Conservation (phyloP, 1,284 basidiomycete species). For the Trichosporon coremiiforme region DNA sequence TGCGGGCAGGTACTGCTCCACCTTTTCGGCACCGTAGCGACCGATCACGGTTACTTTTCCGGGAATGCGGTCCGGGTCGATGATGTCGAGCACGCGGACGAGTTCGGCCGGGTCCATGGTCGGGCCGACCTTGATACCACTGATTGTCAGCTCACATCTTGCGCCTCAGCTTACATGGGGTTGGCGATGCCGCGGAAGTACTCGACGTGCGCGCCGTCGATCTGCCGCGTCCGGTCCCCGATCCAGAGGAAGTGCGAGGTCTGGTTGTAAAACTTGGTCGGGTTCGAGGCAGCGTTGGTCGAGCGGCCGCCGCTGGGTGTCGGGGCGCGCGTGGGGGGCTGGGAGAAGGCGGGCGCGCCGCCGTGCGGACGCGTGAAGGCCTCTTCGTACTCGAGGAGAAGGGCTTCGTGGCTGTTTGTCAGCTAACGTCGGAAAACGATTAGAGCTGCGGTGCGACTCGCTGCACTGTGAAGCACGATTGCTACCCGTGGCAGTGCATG, state of each 20-base stretch:
- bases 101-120: conserved; percentile 79
- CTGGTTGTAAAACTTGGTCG: conserved; percentile 50
- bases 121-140: conserved; percentile 92
- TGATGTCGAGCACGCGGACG: conserved; percentile 74
- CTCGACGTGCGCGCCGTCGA: conserved; percentile 91
- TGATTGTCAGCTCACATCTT: conserved; percentile 30
- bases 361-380: conserved; percentile 71
- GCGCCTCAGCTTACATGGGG: conserved; percentile 64
- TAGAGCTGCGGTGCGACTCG: neutral
- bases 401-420: conserved; percentile 76
- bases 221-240: conserved; percentile 91
- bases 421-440: neutral
- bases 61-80: conserved; percentile 79
- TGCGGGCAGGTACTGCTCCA: conserved; percentile 71
- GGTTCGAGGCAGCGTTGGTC: neutral
- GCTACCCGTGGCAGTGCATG: neutral
- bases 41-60: conserved; percentile 90
- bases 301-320: conserved; percentile 30
- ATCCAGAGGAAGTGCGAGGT: conserved; percentile 97
- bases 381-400: conserved; percentile 91
- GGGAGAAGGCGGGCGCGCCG: conserved; percentile 31
- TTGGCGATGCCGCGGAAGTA: conserved; percentile 94
- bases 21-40: conserved; percentile 85
- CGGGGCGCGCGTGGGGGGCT: conserved; percentile 32
- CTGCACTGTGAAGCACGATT: no score